A percentile compares a stretch with the other conserved stretches of the same genome.
Evolutionary conservation across 495 filamentous ascomycete species (phyloP).

Genomic region (Talaromyces trachyspermus): DNA sequence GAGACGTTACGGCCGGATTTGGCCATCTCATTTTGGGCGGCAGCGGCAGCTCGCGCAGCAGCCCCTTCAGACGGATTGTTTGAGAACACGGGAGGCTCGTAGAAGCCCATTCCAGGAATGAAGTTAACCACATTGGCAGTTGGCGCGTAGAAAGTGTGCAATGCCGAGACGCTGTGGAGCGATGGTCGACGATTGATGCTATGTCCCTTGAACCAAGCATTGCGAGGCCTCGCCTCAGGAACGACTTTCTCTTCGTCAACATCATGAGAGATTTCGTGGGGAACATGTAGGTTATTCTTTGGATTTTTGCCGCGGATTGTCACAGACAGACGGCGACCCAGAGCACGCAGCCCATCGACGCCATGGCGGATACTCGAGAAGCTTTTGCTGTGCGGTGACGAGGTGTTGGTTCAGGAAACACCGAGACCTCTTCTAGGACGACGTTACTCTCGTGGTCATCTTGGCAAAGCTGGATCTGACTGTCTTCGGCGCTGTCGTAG

Average conservation of each 20-base stretch:
- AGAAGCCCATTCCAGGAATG: conserved; percentile 31
- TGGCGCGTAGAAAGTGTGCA: conserved; percentile 33
- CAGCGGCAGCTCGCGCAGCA: conserved; percentile 62
- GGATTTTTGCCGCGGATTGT: conserved; percentile 37
- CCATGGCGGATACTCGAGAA: conserved; percentile 41
- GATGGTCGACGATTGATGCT: conserved; percentile 35
- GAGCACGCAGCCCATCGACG: conserved; percentile 36
- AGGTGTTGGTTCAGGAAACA: conserved; percentile 27
- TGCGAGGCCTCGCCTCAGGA: conserved; percentile 9
- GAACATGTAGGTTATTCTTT: conserved; percentile 21
- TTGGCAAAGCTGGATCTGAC: conserved; percentile 1
- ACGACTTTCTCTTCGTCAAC: not conserved
- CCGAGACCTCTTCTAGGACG: conserved; percentile 30
- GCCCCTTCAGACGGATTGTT: conserved; percentile 50
- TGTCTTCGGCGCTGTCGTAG: conserved; percentile 1
- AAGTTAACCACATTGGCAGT: conserved; percentile 21
- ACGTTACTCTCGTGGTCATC: conserved; percentile 16
- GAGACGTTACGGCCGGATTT: conserved; percentile 29
- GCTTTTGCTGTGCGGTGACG: conserved; percentile 35
- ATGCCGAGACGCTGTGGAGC: conserved; percentile 30
- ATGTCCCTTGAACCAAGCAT: conserved; percentile 21
- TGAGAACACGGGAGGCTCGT: conserved; percentile 35
- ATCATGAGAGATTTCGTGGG: conserved; percentile 1
- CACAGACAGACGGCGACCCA: conserved; percentile 39
- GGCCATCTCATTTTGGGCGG: conserved; percentile 56